These are phyloP conservation scores for Teratosphaeria epicoccoides DNA, from an alignment of 2,329 filamentous ascomycete species.

Conservation along the genomic window DNA sequence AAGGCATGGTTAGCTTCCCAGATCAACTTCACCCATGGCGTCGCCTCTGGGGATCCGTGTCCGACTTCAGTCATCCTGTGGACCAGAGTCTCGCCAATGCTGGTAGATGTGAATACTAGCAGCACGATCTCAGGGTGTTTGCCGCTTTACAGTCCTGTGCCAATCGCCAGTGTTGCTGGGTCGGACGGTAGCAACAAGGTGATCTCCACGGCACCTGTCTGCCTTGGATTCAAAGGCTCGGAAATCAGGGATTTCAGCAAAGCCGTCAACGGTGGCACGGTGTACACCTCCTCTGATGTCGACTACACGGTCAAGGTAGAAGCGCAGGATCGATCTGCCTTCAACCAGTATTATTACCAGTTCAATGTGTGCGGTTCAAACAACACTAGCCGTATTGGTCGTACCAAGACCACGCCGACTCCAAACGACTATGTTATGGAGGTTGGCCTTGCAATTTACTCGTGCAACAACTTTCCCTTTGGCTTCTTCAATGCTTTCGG, in stretches of 20 bases:
- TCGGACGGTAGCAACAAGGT: conserved; percentile 28
- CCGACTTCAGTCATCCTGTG: conserved; percentile 33
- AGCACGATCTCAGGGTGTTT: conserved; percentile 47
- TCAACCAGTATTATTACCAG: conserved; percentile 59
- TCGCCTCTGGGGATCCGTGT: conserved; percentile 35
- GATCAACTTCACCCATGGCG: conserved; percentile 53
- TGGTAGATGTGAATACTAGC: conserved; percentile 33
- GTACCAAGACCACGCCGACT: conserved; percentile 59
- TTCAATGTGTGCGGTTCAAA: conserved; percentile 57
- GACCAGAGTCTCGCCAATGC: conserved; percentile 31
- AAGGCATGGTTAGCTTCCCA: conserved; percentile 35
- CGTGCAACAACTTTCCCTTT: conserved; percentile 54
- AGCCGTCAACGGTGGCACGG: conserved; percentile 47
- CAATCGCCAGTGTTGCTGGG: conserved; percentile 17
- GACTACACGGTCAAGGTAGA: conserved; percentile 70
- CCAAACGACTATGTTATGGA: conserved; percentile 45
- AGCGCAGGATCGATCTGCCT: conserved; percentile 50
- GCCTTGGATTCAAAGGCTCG: conserved; percentile 54
- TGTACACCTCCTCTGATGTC: conserved; percentile 61
- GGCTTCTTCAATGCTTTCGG: conserved; percentile 30
- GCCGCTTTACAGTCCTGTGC: conserved; percentile 43
- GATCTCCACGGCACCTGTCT: conserved; percentile 52
- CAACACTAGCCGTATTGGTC: conserved; percentile 51
- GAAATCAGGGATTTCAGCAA: conserved; percentile 37
- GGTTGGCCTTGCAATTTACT: conserved; percentile 58